phyloP scores from a whole-genome alignment of 306 rosid species.

The Dryas alaskensis region DNA sequence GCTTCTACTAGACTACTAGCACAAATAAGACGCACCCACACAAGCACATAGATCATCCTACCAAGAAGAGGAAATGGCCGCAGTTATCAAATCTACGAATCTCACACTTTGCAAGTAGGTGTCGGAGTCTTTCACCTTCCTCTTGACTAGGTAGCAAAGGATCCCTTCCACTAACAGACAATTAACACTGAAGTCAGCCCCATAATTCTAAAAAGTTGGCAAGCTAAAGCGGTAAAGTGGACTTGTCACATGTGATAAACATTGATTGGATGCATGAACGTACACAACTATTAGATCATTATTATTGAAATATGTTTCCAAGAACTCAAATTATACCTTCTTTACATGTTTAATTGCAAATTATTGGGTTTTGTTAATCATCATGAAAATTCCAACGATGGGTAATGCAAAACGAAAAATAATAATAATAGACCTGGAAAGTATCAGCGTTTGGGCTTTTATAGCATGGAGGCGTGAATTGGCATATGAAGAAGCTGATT shows the following conservation, averaged over 20 bases:
- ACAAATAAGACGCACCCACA: not conserved
- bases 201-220: slow-evolving; percentile 15
- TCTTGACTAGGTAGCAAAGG: slow-evolving; percentile 61
- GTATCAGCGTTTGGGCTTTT: slow-evolving; percentile 73
- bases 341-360: not conserved
- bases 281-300: not conserved
- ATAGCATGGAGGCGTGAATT: slow-evolving; percentile 71
- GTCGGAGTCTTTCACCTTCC: slow-evolving; percentile 59
- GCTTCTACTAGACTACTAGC: slow-evolving; percentile 1
- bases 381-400: not conserved
- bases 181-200: slow-evolving; percentile 33
- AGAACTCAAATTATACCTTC: no score
- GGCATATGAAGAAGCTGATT: slow-evolving; percentile 65
- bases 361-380: no score
- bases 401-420: not conserved
- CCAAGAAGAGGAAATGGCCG: slow-evolving; percentile 87
- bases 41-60: slow-evolving; percentile 34
- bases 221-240: slow-evolving; percentile 12
- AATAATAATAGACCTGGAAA: slow-evolving; percentile 58
- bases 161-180: slow-evolving; percentile 61
- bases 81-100: slow-evolving; percentile 55
- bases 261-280: not conserved
- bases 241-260: not conserved
- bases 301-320: no score
- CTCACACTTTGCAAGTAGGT: slow-evolving; percentile 47